phyloP scores from a whole-genome alignment of 179 eudicot genomes.

The Actinidia polygama region DNA sequence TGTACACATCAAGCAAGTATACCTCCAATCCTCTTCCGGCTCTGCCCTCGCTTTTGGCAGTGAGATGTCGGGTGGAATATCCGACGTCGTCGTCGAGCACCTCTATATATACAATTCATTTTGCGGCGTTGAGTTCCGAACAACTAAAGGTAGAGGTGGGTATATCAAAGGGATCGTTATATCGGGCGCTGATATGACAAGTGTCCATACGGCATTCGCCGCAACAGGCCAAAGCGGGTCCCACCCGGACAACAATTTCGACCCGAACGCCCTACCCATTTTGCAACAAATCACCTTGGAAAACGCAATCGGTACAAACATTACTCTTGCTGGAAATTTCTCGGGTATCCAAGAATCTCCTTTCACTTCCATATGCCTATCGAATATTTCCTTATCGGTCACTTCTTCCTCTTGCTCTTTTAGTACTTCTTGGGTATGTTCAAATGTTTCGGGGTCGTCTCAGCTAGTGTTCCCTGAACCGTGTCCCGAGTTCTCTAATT shows the following conservation, averaged over 20 bases:
- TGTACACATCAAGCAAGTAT: constrained; percentile 55
- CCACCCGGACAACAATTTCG: constrained; percentile 69
- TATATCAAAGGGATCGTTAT: constrained; percentile 53
- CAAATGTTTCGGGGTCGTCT: constrained; percentile 52
- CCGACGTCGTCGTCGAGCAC: constrained; percentile 49
- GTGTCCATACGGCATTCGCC: constrained; percentile 47
- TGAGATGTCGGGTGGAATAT: constrained; percentile 90
- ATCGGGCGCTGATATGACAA: constrained; percentile 42
- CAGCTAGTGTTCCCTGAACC: constrained; percentile 49
- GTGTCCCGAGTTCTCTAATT: constrained; percentile 36
- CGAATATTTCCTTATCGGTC: constrained; percentile 41
- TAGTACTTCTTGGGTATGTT: constrained; percentile 45
- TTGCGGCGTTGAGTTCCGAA: constrained; percentile 60
- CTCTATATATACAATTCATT: constrained; percentile 50
- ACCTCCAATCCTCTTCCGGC: constrained; percentile 62
- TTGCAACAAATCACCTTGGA: constrained; percentile 39
- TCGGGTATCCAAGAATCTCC: constrained; percentile 57
- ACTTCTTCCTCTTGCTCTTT: constrained; percentile 8
- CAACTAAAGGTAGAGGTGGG: constrained; percentile 73
- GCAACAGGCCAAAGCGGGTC: constrained; percentile 52
- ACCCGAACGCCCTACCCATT: constrained; percentile 55
- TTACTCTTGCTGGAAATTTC: constrained; percentile 47
- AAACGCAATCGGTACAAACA: constrained; percentile 45
- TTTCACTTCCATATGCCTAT: constrained; percentile 54
- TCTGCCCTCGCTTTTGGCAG: constrained; percentile 73